phyloP scores from a whole-genome alignment of 768 basidiomycete genomes.

The Hericium rajendrae region DNA sequence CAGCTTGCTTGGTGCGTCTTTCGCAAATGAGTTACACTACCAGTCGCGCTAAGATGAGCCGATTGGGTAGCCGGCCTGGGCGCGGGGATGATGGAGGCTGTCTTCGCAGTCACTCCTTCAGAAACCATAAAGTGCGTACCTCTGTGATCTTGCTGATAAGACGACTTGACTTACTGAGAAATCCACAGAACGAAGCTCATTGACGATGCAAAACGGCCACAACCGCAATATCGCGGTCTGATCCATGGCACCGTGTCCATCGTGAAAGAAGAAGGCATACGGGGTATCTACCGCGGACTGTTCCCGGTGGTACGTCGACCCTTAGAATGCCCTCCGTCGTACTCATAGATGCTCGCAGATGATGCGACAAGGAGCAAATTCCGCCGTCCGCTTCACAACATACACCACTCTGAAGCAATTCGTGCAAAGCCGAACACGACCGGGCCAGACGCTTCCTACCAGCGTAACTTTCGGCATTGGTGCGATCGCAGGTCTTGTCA shows the following conservation, averaged over 20 bases:
- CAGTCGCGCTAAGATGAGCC: too few species aligned
- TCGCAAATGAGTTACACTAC: neutral
- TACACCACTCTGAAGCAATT: slow-evolving; percentile 92
- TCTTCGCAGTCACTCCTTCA: slow-evolving; percentile 93
- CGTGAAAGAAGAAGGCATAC: slow-evolving; percentile 73
- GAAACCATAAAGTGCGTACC: slow-evolving; percentile 90
- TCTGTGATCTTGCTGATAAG: neutral
- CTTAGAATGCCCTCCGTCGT: neutral
- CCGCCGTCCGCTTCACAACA: slow-evolving; percentile 90
- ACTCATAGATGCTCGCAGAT: slow-evolving; percentile 39
- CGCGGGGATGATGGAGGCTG: slow-evolving; percentile 86
- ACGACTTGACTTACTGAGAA: neutral
- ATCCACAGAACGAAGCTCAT: slow-evolving; percentile 84
- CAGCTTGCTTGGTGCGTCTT: slow-evolving; percentile 62
- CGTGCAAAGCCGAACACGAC: slow-evolving; percentile 73
- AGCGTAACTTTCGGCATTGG: slow-evolving; percentile 93
- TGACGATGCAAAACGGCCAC: slow-evolving; percentile 80
- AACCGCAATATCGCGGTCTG: slow-evolving; percentile 80
- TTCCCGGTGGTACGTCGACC: slow-evolving; percentile 74
- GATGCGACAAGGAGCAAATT: slow-evolving; percentile 97
- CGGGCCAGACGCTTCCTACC: slow-evolving; percentile 77
- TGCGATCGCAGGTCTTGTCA: slow-evolving; percentile 87
- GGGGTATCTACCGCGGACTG: slow-evolving; percentile 82
- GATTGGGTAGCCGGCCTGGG: slow-evolving; percentile 53
- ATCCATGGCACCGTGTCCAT: slow-evolving; percentile 79